Percentiles rank a stretch among this genome's conserved stretches.
These are phyloP conservation scores for Ganoderma meredithae DNA, from an alignment of 1,284 basidiomycete genomes.

Conservation along the genomic window DNA sequence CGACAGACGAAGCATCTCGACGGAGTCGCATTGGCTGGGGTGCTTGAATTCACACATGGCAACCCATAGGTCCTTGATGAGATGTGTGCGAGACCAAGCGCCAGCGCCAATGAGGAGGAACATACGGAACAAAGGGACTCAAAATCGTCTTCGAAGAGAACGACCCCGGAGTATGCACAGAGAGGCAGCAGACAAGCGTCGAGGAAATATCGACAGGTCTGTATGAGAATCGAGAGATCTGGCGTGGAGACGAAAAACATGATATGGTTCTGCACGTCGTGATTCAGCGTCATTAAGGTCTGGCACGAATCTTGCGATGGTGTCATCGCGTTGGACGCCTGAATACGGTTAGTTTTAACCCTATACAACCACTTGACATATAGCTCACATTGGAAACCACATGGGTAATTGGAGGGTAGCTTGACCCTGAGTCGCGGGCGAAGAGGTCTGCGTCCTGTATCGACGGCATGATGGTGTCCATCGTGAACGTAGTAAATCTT, in stretches of 20 bases:
- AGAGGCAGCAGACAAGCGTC: constrained; percentile 4
- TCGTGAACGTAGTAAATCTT: not conserved
- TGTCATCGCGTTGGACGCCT: not conserved
- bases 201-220: not conserved
- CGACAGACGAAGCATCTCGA: too few relatives aligned
- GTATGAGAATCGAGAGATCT: constrained; percentile 5
- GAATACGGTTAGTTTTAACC: not conserved
- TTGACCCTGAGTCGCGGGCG: not conserved
- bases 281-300: constrained; percentile 1
- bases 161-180: not conserved
- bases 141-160: not conserved
- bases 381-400: not conserved
- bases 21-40: too few relatives aligned
- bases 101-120: constrained; percentile 1
- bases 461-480: not conserved
- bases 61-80: not conserved
- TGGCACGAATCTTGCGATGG: not conserved
- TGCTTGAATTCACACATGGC: not conserved
- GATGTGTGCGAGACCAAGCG: not conserved
- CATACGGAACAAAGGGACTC: not conserved
- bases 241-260: not conserved
- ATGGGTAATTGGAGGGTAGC: not conserved
- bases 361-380: not conserved
- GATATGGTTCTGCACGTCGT: constrained; percentile 9
- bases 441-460: not conserved